Evolutionary conservation across 495 filamentous ascomycete species (phyloP).

Genomic region (Podospora comata): DNA sequence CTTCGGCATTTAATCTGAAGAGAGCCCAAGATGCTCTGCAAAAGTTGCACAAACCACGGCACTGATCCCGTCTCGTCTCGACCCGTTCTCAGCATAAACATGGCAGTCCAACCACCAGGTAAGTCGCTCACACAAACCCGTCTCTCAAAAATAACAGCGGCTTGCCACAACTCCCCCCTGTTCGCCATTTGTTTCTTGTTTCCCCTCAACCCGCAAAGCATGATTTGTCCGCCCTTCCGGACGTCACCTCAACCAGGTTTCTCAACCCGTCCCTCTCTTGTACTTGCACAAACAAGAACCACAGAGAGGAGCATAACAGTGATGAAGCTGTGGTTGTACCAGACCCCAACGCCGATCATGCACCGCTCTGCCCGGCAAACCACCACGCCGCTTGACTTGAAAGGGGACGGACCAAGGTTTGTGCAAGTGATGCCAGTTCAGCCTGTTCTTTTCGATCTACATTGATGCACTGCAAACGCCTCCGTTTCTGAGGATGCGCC

Average conservation of each 20-base stretch:
- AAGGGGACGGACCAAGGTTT: not conserved
- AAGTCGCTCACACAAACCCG: not conserved
- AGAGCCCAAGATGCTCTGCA: too few relatives aligned
- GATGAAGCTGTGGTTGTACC: slow-evolving; percentile 15
- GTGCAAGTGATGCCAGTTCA: not conserved
- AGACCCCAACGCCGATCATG: slow-evolving; percentile 23
- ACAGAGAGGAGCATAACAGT: slow-evolving; percentile 8
- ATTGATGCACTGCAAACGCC: not conserved
- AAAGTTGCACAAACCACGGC: not conserved
- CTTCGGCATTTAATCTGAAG: too few relatives aligned
- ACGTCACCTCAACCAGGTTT: not conserved
- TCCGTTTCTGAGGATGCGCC: not conserved
- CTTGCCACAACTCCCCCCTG: not conserved
- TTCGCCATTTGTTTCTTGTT: not conserved
- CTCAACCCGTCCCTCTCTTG: not conserved
- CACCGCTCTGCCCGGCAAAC: slow-evolving; percentile 19
- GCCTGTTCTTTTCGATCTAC: not conserved
- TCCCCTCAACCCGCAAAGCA: not conserved
- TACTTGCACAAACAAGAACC: slow-evolving; percentile 13
- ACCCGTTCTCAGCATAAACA: not conserved
- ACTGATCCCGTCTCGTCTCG: not conserved
- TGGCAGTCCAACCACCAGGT: not conserved
- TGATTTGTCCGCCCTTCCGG: not conserved
- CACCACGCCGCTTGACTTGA: slow-evolving; percentile 14
- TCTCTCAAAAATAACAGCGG: slow-evolving; percentile 13